These are phyloP conservation scores for Monosporascus sp. DNA, from an alignment of 2,329 filamentous ascomycete genomes.

Conservation along the genomic window DNA sequence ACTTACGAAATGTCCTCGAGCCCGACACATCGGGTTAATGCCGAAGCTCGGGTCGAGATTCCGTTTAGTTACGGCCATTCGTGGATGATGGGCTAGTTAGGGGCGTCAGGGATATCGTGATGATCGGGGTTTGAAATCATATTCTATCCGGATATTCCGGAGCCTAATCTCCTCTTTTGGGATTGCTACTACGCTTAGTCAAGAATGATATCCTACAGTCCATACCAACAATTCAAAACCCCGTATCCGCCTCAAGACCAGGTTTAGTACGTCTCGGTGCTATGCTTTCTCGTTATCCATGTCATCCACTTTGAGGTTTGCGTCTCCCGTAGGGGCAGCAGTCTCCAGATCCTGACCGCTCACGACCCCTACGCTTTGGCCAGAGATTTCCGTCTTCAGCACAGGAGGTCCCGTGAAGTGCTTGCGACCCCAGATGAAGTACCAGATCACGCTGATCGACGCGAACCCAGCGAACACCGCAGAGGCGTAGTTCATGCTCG, in stretches of 20 bases:
- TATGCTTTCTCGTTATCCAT: neutral
- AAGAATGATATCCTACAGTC: too few species aligned
- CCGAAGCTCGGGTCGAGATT: too few species aligned
- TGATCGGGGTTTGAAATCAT: too few species aligned
- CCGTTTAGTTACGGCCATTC: too few species aligned
- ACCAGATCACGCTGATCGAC: slow-evolving; percentile 55
- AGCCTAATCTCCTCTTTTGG: too few species aligned
- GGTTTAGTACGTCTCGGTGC: neutral
- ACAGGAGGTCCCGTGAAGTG: slow-evolving; percentile 56
- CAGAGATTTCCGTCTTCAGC: slow-evolving; percentile 18
- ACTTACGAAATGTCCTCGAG: too few species aligned
- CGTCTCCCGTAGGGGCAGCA: neutral
- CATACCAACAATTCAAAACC: too few species aligned
- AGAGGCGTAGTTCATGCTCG: slow-evolving; percentile 61
- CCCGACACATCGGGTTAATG: too few species aligned
- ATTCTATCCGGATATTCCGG: too few species aligned
- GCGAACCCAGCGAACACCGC: slow-evolving; percentile 62
- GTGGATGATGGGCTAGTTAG: too few species aligned
- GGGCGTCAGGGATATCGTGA: too few species aligned
- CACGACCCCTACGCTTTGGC: slow-evolving; percentile 15
- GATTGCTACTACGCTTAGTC: too few species aligned
- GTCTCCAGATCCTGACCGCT: slow-evolving; percentile 8
- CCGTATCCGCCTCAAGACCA: neutral
- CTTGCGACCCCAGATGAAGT: slow-evolving; percentile 56
- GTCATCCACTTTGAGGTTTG: neutral